Evolutionary conservation across 108 stramenopile species (phyloP).

Genomic region (Chaetoceros muelleri): DNA sequence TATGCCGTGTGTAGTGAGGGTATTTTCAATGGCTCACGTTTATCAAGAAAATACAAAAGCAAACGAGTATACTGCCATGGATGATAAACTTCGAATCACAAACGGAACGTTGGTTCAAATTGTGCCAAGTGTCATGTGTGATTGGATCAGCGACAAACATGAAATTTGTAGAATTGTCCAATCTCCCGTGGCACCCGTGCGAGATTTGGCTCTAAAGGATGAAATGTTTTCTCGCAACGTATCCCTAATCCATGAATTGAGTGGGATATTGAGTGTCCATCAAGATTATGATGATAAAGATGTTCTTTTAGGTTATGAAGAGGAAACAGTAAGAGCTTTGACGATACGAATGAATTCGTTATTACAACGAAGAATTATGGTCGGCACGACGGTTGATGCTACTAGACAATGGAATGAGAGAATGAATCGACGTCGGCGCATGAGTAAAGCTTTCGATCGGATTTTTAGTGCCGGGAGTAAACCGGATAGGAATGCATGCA

Average conservation of each 20-base stretch:
- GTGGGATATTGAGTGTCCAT: neutral
- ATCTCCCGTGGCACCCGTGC: no score
- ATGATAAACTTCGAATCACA: neutral
- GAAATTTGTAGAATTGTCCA: no score
- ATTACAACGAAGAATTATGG: neutral
- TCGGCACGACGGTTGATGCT: neutral
- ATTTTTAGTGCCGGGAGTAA: no score
- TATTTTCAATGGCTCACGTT: no score
- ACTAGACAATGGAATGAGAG: neutral
- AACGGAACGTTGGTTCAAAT: neutral
- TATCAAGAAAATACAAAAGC: no score
- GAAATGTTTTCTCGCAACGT: no score
- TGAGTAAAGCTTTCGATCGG: neutral
- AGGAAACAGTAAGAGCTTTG: neutral
- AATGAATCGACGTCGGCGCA: neutral
- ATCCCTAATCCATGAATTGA: neutral
- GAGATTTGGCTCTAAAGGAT: no score
- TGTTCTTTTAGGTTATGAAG: neutral
- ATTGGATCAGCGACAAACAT: no score
- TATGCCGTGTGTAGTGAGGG: neutral
- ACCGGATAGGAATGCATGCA: neutral
- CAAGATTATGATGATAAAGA: neutral
- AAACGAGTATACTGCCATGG: neutral
- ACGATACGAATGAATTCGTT: neutral
- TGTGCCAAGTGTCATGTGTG: no score